Base-by-base conservation (phyloP, 2,329 filamentous ascomycete species). In the Diaporthe aspalathi region DNA sequence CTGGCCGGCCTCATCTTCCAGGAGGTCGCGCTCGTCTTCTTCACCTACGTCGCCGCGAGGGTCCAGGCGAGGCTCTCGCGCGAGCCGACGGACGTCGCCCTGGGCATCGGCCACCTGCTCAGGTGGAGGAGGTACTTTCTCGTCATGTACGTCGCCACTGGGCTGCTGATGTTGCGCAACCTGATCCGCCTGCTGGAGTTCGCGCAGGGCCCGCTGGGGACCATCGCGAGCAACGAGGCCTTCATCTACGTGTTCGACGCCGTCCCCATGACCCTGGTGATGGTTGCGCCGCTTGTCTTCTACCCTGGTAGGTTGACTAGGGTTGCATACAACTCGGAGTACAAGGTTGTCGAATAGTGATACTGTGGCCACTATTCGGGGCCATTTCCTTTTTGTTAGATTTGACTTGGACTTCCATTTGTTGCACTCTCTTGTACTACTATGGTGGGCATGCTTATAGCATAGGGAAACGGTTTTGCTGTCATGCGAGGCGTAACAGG, bases 161-260 rank as follows among this genome's bases (percentile, higher is more conserved):
- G 22, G 9, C 50, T 74, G 45, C 62, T 76, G 70, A 68, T 75
- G 27, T 27, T 73, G 11, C 63, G 76, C 56, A 76, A 74, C 14
- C 66, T 76, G 60, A 27, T 76, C 3, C 60, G 75, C 1, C 73
- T 73, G 3, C 70, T 72, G 3, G 76, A 77, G 67, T 76, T 75
- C 40, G 45, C 76, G 3, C 54, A 74, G 35, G 75, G 75, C 22
- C 49, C 53, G 1, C 67, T 57, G n/a, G 73, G 73, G 9, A 50
- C 71, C 9, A 63, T 74, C n/a, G 47, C 40, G 40, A 22, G 40
- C 9, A 72, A 62, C 35, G 71, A 74, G 52, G 53, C 54, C 17
- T 73, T 68, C 24, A 45, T 73, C 2, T 74, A 73, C 14, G 71
- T 74, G 16, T 74, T 73, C 52, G 73, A 74, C 49, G 72, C 69